phyloP scores from a whole-genome alignment of 495 filamentous ascomycete genomes.

The Talaromyces stipitatus region DNA sequence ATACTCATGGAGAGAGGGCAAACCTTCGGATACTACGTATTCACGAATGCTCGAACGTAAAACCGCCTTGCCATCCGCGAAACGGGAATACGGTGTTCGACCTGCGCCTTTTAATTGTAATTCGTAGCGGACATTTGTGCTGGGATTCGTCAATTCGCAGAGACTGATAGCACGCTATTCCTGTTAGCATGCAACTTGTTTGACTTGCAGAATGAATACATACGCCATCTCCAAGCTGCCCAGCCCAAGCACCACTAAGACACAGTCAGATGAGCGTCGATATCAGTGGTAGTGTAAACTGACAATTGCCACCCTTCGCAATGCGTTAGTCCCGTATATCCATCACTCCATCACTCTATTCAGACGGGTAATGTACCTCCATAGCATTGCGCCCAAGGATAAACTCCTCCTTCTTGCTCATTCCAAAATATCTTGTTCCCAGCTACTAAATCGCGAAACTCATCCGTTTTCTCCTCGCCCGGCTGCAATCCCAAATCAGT shows the following conservation, averaged over 20 bases:
- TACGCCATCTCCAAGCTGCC: conserved; percentile 85
- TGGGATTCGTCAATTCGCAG: conserved; percentile 79
- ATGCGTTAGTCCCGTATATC: conserved; percentile 15
- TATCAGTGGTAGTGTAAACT: conserved; percentile 1
- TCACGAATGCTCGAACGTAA: conserved; percentile 86
- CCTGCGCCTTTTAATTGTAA: conserved; percentile 92
- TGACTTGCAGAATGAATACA: conserved; percentile 6
- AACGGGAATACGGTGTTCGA: conserved; percentile 86
- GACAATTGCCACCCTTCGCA: conserved; percentile 50
- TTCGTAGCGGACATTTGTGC: conserved; percentile 68
- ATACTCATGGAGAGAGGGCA: neutral
- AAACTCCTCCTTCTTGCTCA: conserved; percentile 59
- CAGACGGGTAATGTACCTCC: conserved; percentile 47
- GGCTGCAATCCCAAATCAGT: conserved; percentile 63
- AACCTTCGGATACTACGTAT: conserved; percentile 80
- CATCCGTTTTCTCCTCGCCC: conserved; percentile 59
- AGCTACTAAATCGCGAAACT: conserved; percentile 67
- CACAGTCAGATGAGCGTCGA: neutral
- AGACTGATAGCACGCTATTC: conserved; percentile 72
- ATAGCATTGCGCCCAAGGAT: conserved; percentile 98
- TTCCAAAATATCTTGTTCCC: conserved; percentile 67
- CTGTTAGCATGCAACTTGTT: neutral
- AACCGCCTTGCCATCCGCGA: conserved; percentile 96
- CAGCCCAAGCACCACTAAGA: conserved; percentile 73
- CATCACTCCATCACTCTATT: neutral